Evolutionary conservation across 2,329 filamentous ascomycete species (phyloP), one percentile per base, ranked within the genome.

Genomic region (Coleophoma crateriformis): DNA sequence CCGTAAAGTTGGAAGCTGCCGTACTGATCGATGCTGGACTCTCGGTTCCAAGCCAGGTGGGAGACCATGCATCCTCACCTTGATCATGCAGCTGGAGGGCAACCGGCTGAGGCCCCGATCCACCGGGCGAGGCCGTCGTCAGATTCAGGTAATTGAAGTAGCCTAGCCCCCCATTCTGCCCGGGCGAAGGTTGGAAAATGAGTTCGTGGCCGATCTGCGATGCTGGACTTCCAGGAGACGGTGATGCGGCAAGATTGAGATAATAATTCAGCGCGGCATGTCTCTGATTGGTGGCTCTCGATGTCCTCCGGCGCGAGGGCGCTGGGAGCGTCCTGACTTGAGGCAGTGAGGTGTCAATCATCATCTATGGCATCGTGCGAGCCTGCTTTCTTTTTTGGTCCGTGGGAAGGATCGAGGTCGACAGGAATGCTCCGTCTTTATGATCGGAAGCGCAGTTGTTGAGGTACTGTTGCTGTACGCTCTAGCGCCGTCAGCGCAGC

Each of bases 1-100:
- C 50, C 33, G 51, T 50, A 34, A 50, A 51, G 40, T 48, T 52
- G 46, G 56, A 53, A 44, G 58, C 41, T 27, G 32, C 41, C 15
- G 22, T 20, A 22, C 32, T 22, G 20, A 44, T n/a, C n/a, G 20
- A 27, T 8, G 41, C 19, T 33, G 41, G 32, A 15, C 27, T n/a
- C n/a, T 27, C 27, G 6, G 27, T 22, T n/a, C 20, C 20, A 32
- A 44, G 20, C 41, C 41, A 44, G 14, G 41, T 32, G 13, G 41
- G 32, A 27, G 41, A 13, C 41, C 41, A 44, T 27, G 19, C 15
- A 11, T 22, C 15, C n/a, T 33, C 41, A 44, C 22, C 19, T n/a
- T 44, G 41, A 14, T 27, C 41, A 44, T 44, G 13, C 20, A 13
- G 41, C 12, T 44, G 19, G 41, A 44, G 11, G 40, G 40, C 20